phyloP scores from a whole-genome alignment of 2,329 filamentous ascomycete genomes.

The Epichloe baconii region DNA sequence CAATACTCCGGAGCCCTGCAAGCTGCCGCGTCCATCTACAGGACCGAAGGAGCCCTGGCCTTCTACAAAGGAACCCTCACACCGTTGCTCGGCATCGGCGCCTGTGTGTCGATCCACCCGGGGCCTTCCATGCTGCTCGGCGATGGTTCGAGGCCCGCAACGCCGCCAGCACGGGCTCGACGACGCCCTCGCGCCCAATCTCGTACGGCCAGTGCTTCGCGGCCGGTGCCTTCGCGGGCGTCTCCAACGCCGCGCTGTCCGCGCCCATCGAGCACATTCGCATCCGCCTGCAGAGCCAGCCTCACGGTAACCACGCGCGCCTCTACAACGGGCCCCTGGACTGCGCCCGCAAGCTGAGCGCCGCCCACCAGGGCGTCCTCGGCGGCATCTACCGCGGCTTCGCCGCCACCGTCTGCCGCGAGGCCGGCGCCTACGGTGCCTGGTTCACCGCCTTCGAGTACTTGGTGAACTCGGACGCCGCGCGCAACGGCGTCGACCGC shows the following conservation, averaged over 20 bases:
- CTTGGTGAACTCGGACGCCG: slow-evolving; percentile 82
- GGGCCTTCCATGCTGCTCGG: slow-evolving; percentile 85
- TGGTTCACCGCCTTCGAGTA: slow-evolving; percentile 97
- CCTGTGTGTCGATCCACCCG: slow-evolving; percentile 99
- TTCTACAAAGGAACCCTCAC: slow-evolving; percentile 99
- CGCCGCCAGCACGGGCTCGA: slow-evolving; percentile 32
- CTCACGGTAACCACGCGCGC: slow-evolving; percentile 70
- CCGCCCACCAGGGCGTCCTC: slow-evolving; percentile 48
- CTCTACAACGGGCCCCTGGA: slow-evolving; percentile 79
- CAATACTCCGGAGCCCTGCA: slow-evolving; percentile 70
- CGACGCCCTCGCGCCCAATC: slow-evolving; percentile 31
- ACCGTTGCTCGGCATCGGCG: slow-evolving; percentile 87
- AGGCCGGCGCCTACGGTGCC: slow-evolving; percentile 86
- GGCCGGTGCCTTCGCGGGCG: slow-evolving; percentile 80
- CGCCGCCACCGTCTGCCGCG: slow-evolving; percentile 71
- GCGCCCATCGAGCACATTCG: slow-evolving; percentile 93
- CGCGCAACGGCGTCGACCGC: slow-evolving; percentile 61
- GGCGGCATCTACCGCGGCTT: slow-evolving; percentile 76
- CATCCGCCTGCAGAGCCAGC: slow-evolving; percentile 91
- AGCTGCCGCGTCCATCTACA: slow-evolving; percentile 72
- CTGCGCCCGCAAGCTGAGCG: slow-evolving; percentile 73
- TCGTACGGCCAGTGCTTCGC: slow-evolving; percentile 80
- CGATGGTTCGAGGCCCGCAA: slow-evolving; percentile 74
- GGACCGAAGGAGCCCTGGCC: slow-evolving; percentile 73
- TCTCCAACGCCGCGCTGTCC: slow-evolving; percentile 80